Base-by-base conservation (phyloP, 2,329 filamentous ascomycete species). In the Colletotrichum somersetense region DNA sequence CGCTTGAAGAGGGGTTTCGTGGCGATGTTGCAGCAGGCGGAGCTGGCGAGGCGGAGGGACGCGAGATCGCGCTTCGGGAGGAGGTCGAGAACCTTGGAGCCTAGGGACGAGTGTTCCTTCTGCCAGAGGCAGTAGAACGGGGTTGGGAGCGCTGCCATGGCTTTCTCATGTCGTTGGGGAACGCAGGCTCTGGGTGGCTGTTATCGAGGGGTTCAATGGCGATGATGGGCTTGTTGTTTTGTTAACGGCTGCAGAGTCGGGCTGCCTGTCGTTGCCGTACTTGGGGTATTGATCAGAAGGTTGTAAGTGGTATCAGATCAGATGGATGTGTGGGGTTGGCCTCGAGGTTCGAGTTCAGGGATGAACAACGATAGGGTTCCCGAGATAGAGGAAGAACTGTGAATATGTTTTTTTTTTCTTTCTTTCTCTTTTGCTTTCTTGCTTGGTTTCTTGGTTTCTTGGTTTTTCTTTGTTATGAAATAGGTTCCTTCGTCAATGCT, bases 1-100 rank as follows among this genome's bases (percentile, higher is more conserved):
- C 91, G 88, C 75, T 89, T 83, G 84, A 95, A 95, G 77, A 94
- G 87, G 67, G 86, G 84, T 78, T 89, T 90, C 76, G 92, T 93
- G 78, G 92, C 86, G 75, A 92, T 85, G 75, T 91, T 89, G 80
- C 90, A 91, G 82, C 91, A 92, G 76, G 92, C 91, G 77, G 91
- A 90, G 77, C 89, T 92, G 76, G 91, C 87, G 66, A 92, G 86
- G 72, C 93, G 90, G 65, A 95, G 77, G 74, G 87, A 84, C 82
- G 88, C 88, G 74, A 90, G 80, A 76, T 89, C 88, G 72, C 84
- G 77, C 64, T 84, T 86, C 75, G 84, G 79, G 74, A 90, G 82
- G 65, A 83, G 76, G 70, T 83, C 81, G 76, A 89, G 85, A 77
- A 90, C 83, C 61, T 74, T 79, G 78, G 88, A 83, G 66, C 86